Percentiles rank a stretch among this genome's conserved stretches.
These are phyloP conservation scores for Microsporum ferrugineum DNA, from an alignment of 2,329 filamentous ascomycete genomes.

Conservation along the genomic window DNA sequence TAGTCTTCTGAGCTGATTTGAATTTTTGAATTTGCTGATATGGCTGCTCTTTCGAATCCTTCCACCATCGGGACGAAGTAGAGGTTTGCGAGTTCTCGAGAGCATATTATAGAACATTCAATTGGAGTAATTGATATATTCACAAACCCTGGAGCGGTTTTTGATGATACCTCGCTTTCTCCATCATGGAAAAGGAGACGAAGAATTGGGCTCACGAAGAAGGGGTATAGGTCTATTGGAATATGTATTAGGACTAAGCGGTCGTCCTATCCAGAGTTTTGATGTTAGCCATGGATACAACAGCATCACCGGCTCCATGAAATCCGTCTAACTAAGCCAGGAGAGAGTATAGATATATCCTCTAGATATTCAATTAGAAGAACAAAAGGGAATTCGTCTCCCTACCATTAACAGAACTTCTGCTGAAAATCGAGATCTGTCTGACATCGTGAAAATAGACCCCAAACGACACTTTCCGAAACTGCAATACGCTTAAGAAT, in stretches of 20 bases:
- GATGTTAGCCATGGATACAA: conserved; percentile 2
- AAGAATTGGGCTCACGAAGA: conserved; percentile 78
- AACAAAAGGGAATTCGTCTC: neutral
- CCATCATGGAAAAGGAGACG: conserved; percentile 60
- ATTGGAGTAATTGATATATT: conserved; percentile 88
- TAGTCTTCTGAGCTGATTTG: conserved; percentile 74
- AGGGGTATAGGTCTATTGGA: conserved; percentile 62
- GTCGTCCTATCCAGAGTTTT: conserved; percentile 53
- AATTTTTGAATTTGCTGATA: conserved; percentile 38
- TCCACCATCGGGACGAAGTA: conserved; percentile 65
- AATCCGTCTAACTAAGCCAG: no score
- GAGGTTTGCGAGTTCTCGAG: conserved; percentile 58
- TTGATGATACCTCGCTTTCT: conserved; percentile 31
- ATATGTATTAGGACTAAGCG: conserved; percentile 84
- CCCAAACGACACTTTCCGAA: neutral
- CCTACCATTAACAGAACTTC: conserved; percentile 14
- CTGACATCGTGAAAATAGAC: neutral
- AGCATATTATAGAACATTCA: conserved; percentile 86
- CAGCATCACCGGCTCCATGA: neutral
- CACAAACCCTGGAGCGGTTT: conserved; percentile 61
- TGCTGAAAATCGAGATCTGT: conserved; percentile 9
- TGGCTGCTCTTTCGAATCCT: conserved; percentile 42
- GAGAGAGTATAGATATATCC: no score
- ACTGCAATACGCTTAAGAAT: neutral
- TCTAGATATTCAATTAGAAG: neutral